Evolutionary conservation across 2,329 filamentous ascomycete genomes (phyloP).

Genomic region (Epichloe elymi): DNA sequence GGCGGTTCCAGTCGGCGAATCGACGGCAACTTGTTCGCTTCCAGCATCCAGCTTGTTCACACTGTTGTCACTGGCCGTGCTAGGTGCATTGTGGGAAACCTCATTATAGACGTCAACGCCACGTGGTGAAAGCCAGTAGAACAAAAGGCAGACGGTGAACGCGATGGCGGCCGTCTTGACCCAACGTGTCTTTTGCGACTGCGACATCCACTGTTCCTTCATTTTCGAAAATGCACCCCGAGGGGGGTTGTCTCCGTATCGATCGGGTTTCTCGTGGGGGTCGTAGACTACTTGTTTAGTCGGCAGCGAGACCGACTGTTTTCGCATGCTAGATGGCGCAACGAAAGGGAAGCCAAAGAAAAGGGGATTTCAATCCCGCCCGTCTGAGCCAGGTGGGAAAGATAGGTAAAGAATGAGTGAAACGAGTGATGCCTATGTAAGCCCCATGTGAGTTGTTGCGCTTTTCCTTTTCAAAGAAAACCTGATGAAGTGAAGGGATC

Average conservation of each 20-base stretch:
- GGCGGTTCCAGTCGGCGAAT: conserved; percentile 51
- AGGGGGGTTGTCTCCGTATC: conserved; percentile 40
- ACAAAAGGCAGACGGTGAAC: conserved; percentile 44
- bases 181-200: conserved; percentile 52
- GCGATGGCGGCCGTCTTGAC: conserved; percentile 51
- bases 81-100: conserved; percentile 5
- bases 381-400: background rate
- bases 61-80: background rate
- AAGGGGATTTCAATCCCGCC: conserved; percentile 1
- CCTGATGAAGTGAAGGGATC: background rate
- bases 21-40: conserved; percentile 34
- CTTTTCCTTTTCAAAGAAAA: background rate
- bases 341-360: conserved; percentile 5
- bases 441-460: background rate
- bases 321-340: conserved; percentile 39
- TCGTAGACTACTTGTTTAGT: conserved; percentile 46
- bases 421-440: conserved; percentile 16
- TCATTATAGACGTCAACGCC: conserved; percentile 41
- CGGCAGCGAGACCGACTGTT: conserved; percentile 50
- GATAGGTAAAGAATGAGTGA: conserved; percentile 6
- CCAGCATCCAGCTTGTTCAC: conserved; percentile 21
- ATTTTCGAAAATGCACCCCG: conserved; percentile 38
- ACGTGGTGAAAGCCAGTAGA: conserved; percentile 50
- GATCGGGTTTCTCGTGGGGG: conserved; percentile 49
- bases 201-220: conserved; percentile 47